Conservation (phyloP, 192 early-diverging fungal genomes). For the Coemansia sp. region DNA sequence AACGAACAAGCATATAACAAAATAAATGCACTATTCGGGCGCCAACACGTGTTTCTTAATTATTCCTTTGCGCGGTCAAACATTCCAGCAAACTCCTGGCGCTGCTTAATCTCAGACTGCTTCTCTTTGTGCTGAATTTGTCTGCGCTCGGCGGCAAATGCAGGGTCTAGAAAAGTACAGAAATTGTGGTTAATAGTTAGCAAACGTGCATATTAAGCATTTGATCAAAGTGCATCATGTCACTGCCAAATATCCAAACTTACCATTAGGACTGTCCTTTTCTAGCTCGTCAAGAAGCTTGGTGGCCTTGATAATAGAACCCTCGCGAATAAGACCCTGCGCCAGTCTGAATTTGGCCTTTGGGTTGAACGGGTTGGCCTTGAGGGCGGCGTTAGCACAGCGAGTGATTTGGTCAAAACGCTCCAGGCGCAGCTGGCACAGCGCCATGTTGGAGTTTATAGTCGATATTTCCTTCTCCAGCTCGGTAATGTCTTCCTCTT, state of each 20-base stretch:
- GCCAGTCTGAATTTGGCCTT: conserved; percentile 53
- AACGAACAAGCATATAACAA: background rate
- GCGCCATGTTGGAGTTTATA: conserved; percentile 48
- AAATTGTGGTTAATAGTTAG: background rate
- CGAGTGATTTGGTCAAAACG: conserved; percentile 17
- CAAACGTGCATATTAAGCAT: background rate
- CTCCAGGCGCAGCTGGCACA: conserved; percentile 43
- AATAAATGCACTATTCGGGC: background rate
- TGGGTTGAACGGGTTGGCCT: conserved; percentile 44
- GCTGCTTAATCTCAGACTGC: conserved; percentile 45
- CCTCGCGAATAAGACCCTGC: conserved; percentile 44
- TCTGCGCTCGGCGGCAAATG: conserved; percentile 39
- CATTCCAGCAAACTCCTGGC: conserved; percentile 47
- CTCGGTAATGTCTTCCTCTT: conserved; percentile 41
- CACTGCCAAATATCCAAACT: background rate
- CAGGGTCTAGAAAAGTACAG: conserved; percentile 18
- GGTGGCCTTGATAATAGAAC: conserved; percentile 31
- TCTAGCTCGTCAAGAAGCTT: conserved; percentile 44
- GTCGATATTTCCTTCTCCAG: conserved; percentile 36
- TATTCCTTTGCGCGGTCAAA: conserved; percentile 41
- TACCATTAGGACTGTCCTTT: conserved; percentile 29
- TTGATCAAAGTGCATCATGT: background rate
- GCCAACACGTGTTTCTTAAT: background rate
- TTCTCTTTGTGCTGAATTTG: conserved; percentile 39
- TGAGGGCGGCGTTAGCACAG: conserved; percentile 35